phyloP scores from a whole-genome alignment of 345 rosid species.

The Populus simonii region DNA sequence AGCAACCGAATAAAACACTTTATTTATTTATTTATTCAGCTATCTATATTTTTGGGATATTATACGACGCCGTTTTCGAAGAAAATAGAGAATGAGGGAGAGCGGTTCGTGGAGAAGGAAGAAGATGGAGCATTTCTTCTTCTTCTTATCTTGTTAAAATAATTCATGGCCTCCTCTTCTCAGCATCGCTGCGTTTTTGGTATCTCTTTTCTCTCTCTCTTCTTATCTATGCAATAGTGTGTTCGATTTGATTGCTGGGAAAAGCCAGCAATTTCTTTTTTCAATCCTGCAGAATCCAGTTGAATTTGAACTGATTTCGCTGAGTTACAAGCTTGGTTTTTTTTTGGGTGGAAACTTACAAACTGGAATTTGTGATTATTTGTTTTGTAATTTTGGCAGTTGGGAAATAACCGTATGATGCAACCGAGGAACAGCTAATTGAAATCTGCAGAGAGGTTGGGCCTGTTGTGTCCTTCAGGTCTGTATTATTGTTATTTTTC shows the following conservation, averaged over 20 bases:
- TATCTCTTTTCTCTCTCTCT: slow-evolving; percentile 25
- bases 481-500: slow-evolving; percentile 10
- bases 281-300: background rate
- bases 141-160: slow-evolving; percentile 38
- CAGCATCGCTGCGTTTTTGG: slow-evolving; percentile 99
- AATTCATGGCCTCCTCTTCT: slow-evolving; percentile 72
- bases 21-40: no score
- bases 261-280: background rate
- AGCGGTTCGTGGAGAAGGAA: slow-evolving; percentile 31
- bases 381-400: slow-evolving; percentile 39
- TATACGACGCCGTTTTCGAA: background rate
- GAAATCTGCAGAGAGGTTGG: slow-evolving; percentile 97
- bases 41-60: no score
- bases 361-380: background rate
- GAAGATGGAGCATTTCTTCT: slow-evolving; percentile 69
- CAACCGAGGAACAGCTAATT: slow-evolving; percentile 94
- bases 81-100: background rate
- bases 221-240: background rate
- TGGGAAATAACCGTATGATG: slow-evolving; percentile 98
- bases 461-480: slow-evolving; percentile 99
- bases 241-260: slow-evolving; percentile 1
- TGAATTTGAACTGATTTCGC: background rate
- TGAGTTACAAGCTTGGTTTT: background rate
- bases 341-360: background rate
- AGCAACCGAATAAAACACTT: no score